phyloP scores from a whole-genome alignment of 1,284 basidiomycete species.

The Ustilago hordei region DNA sequence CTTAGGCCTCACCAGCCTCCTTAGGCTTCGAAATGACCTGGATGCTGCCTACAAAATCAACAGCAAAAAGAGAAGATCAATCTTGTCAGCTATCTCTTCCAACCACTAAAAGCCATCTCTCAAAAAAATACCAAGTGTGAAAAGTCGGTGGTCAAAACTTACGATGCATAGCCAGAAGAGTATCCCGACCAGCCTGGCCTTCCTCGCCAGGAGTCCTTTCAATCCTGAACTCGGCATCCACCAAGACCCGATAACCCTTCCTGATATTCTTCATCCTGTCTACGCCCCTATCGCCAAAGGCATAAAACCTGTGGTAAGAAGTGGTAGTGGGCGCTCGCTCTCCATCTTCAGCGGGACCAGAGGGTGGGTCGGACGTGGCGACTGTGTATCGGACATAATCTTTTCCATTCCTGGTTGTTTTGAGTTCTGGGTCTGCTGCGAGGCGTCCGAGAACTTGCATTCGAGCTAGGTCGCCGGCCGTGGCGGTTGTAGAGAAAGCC shows the following conservation, averaged over 20 bases:
- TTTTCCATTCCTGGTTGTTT: slow-evolving; percentile 65
- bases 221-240: slow-evolving; percentile 66
- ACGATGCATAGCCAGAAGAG: slow-evolving; percentile 60
- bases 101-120: neutral
- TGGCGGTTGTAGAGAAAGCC: slow-evolving; percentile 61
- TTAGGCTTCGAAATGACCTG: slow-evolving; percentile 58
- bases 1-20: slow-evolving; percentile 37
- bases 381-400: slow-evolving; percentile 67
- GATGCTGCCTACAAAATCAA: slow-evolving; percentile 36
- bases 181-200: slow-evolving; percentile 33
- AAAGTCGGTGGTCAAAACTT: neutral
- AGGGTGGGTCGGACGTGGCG: slow-evolving; percentile 62
- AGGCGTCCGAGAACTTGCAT: slow-evolving; percentile 67
- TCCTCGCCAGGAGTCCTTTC: slow-evolving; percentile 51
- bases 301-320: slow-evolving; percentile 62
- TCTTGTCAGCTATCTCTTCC: neutral
- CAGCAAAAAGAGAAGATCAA: neutral
- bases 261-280: slow-evolving; percentile 57
- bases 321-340: slow-evolving; percentile 51
- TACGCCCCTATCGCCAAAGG: slow-evolving; percentile 60
- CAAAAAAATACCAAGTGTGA: too few species aligned
- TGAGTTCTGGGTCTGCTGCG: slow-evolving; percentile 62
- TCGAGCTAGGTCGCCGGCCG: slow-evolving; percentile 55
- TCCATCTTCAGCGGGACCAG: slow-evolving; percentile 58
- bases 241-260: slow-evolving; percentile 63